Percentiles rank a stretch among this genome's conserved stretches.
These are phyloP conservation scores for Pugionium dolabratum DNA, from an alignment of 345 rosid species.

Conservation along the genomic window DNA sequence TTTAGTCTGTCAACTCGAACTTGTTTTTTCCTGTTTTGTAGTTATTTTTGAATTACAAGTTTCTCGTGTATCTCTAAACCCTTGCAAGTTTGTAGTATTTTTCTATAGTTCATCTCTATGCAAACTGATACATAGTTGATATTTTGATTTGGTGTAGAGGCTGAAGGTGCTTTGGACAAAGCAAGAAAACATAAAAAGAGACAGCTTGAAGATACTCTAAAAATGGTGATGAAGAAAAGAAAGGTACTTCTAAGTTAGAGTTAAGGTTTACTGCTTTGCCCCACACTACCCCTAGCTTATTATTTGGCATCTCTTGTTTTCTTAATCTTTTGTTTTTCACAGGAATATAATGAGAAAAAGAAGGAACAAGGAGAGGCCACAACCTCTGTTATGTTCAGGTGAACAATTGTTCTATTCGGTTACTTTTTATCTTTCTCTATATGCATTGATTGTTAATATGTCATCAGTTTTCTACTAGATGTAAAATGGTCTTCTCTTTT, in stretches of 20 bases:
- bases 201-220: slow-evolving; percentile 95
- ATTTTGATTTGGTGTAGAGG: slow-evolving; percentile 60
- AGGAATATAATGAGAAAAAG: slow-evolving; percentile 95
- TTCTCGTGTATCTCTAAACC: neutral
- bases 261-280: neutral
- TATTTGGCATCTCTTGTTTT: slow-evolving; percentile 22
- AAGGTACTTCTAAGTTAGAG: slow-evolving; percentile 50
- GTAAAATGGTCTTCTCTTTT: slow-evolving; percentile 18
- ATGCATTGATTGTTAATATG: slow-evolving; percentile 14
- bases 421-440: slow-evolving; percentile 5
- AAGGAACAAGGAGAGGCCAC: slow-evolving; percentile 93
- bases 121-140: slow-evolving; percentile 19
- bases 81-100: neutral
- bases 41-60: neutral
- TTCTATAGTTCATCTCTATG: slow-evolving; percentile 6
- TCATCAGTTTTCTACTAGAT: slow-evolving; percentile 7
- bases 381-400: slow-evolving; percentile 98
- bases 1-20: neutral
- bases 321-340: slow-evolving; percentile 13
- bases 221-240: slow-evolving; percentile 87
- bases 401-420: slow-evolving; percentile 3
- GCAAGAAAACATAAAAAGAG: slow-evolving; percentile 99
- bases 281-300: neutral
- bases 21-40: neutral
- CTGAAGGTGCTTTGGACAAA: slow-evolving; percentile 99